Base-by-base conservation (phyloP, 164 flowering plant genomes). In the Chimonanthus salicifolius region DNA sequence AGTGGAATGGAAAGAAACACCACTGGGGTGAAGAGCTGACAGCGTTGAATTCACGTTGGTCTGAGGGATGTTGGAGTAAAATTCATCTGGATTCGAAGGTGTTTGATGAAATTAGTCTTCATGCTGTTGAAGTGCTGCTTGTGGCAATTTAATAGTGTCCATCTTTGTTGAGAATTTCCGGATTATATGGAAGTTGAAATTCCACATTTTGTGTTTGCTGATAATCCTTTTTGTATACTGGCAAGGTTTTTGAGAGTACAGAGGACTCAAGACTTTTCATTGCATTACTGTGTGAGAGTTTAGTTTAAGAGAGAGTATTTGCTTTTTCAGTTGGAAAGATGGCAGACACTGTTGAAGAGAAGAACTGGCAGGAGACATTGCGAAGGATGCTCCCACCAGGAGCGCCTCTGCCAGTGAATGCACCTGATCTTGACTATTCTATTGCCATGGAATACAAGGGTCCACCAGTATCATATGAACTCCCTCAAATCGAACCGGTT, bases 361-460 rank as follows among this genome's bases (percentile, higher is more conserved):
- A 82, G 69, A 80, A 79, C 70, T 91, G 97, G 97, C 84, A 80
- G 82, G 90, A 91, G 49, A 47, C 88, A 82, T 87, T 89, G 72
- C 84, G 78, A 68, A 85, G 83, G 83, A 92, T 92, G 98, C 95
- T 94, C 47, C 97, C 97, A 1, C 90, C 97, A 0, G 97, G 99
- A 51, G 88, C 89, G 47, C 68, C 86, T 54, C 64, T 94, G 5
- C 92, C 97, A 3, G 91, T 86, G 16, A 77, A 81, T 49, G 82
- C 71, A 8, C 46, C 75, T 10, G 73, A 83, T 71, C 87, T 88
- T 64, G 94, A 95, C 76, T 95, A 87, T 81, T 94, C 99, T 0
- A 88, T 92, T 74, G 99, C 98, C 11, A 33, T 89, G 73, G 98
- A 91, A 79, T 95, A 95, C 33, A 77, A 73, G 11, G 99, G 98